Evolutionary conservation across 257 asterid genomes (phyloP).

Genomic region (Lycium barbarum): DNA sequence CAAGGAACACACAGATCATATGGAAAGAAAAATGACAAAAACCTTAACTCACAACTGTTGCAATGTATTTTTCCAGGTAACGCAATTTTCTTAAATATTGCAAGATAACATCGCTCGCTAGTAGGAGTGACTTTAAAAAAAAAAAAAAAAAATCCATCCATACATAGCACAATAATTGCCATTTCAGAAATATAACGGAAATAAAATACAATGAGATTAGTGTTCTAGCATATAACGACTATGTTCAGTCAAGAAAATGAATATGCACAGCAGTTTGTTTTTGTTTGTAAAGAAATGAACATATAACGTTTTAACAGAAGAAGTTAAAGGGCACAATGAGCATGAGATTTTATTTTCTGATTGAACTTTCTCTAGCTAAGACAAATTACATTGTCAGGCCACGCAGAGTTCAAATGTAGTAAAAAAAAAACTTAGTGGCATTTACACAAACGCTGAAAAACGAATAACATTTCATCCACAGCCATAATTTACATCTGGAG

Average conservation of each 20-base stretch:
- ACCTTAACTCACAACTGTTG: slow-evolving; percentile 9
- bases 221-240: too few species aligned
- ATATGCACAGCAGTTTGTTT: not conserved
- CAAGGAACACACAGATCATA: not conserved
- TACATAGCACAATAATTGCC: not conserved
- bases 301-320: not conserved
- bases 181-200: not conserved
- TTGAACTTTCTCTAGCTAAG: slow-evolving; percentile 20
- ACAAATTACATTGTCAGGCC: slow-evolving; percentile 49
- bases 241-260: too few species aligned
- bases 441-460: slow-evolving; percentile 17
- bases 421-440: slow-evolving; percentile 20
- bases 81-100: slow-evolving; percentile 1
- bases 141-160: not conserved
- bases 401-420: slow-evolving; percentile 34
- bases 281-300: not conserved
- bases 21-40: not conserved
- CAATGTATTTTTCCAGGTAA: not conserved
- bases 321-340: not conserved
- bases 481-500: slow-evolving; percentile 90
- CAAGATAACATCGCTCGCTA: not conserved
- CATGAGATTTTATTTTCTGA: not conserved
- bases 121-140: not conserved
- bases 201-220: too few species aligned
- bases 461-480: slow-evolving; percentile 62